phyloP scores from a whole-genome alignment of 176 grass and related monocot genomes.

The Carex pumila region DNA sequence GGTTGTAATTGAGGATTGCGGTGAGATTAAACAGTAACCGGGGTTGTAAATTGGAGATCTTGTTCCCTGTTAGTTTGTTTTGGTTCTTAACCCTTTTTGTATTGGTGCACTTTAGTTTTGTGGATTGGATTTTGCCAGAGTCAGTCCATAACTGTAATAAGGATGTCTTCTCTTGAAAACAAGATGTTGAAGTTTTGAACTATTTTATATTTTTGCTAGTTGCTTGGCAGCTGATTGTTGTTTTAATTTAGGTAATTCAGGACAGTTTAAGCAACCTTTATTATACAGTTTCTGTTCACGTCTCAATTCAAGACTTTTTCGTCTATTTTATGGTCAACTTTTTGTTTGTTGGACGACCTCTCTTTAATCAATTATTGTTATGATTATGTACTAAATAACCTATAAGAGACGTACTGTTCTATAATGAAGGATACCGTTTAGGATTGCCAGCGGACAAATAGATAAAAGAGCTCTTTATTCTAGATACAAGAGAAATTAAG shows the following conservation, averaged over 20 bases:
- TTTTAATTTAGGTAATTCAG: background rate
- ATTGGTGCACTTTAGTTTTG: background rate
- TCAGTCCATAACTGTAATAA: background rate
- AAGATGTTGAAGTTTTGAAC: background rate
- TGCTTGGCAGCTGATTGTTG: background rate
- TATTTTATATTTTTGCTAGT: background rate
- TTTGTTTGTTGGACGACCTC: too few relatives aligned
- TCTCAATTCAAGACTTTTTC: too few relatives aligned
- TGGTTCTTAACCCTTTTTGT: background rate
- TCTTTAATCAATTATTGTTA: too few relatives aligned
- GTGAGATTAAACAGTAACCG: conserved; percentile 26
- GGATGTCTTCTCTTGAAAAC: background rate
- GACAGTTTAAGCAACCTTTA: too few relatives aligned
- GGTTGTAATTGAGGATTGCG: conserved; percentile 59
- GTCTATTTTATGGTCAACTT: too few relatives aligned
- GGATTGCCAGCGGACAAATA: too few relatives aligned
- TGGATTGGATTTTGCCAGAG: background rate
- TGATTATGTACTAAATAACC: too few relatives aligned
- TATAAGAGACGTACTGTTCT: too few relatives aligned
- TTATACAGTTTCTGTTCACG: too few relatives aligned
- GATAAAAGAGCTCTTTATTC: too few relatives aligned
- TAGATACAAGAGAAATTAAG: too few relatives aligned
- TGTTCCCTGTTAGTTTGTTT: background rate
- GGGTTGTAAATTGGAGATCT: background rate
- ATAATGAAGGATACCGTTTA: too few relatives aligned